A percentile compares a stretch with the other conserved stretches of the same genome.
These are phyloP conservation scores for Colletotrichum nymphaeae DNA, from an alignment of 2,329 filamentous ascomycete species.

Conservation along the genomic window DNA sequence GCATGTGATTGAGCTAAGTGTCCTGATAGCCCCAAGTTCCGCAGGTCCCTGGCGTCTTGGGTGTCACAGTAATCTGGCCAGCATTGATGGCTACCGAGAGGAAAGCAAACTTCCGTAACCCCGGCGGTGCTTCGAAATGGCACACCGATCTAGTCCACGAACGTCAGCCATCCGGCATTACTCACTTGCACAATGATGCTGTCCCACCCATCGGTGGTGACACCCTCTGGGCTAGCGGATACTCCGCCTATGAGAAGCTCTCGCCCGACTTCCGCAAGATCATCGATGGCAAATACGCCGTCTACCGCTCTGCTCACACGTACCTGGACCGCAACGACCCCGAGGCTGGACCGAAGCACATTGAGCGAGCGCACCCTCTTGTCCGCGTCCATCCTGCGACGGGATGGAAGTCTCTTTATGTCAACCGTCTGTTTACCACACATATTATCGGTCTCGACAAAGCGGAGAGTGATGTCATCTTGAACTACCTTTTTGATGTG, in stretches of 20 bases:
- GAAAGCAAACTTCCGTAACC: slow-evolving; percentile 71
- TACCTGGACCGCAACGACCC: slow-evolving; percentile 75
- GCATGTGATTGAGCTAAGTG: no score
- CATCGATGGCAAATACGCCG: slow-evolving; percentile 73
- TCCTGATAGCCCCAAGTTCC: slow-evolving; percentile 72
- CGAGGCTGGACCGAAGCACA: slow-evolving; percentile 69
- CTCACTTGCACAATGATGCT: slow-evolving; percentile 77
- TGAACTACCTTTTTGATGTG: slow-evolving; percentile 75
- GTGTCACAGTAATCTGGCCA: slow-evolving; percentile 78
- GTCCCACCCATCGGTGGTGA: slow-evolving; percentile 75
- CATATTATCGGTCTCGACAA: slow-evolving; percentile 77
- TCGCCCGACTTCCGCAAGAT: slow-evolving; percentile 77
- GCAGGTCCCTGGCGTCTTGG: slow-evolving; percentile 74
- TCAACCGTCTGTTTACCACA: slow-evolving; percentile 77
- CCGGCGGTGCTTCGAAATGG: slow-evolving; percentile 76
- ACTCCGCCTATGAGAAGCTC: slow-evolving; percentile 79
- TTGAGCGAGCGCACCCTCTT: slow-evolving; percentile 76
- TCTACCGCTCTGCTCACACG: slow-evolving; percentile 73
- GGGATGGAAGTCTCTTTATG: slow-evolving; percentile 79
- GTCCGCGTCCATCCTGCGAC: slow-evolving; percentile 79
- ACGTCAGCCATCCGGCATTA: slow-evolving; percentile 76
- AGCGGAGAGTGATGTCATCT: slow-evolving; percentile 74
- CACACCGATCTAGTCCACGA: slow-evolving; percentile 80
- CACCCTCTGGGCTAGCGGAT: slow-evolving; percentile 79
- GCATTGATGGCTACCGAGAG: slow-evolving; percentile 72